Conservation (phyloP, 305 asterid genomes). For the Stenogyne calaminthoides region DNA sequence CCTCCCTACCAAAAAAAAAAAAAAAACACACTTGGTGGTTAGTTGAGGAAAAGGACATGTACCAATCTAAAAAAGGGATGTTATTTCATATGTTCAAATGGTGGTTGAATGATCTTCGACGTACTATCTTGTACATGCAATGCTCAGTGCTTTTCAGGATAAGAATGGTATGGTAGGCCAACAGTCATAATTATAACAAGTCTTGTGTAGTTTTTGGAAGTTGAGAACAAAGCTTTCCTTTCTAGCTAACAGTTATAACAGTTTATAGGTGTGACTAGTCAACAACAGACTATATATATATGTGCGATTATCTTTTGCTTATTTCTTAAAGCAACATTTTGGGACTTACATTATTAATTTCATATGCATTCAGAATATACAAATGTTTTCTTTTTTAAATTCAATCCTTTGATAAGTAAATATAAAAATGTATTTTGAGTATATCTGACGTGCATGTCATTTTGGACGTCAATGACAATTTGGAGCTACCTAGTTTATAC, state of each 20-base stretch:
- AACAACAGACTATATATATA: background rate
- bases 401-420: too few relatives aligned
- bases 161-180: constrained; percentile 46
- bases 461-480: too few relatives aligned
- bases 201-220: constrained; percentile 34
- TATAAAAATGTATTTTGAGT: too few relatives aligned
- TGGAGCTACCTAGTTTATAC: too few relatives aligned
- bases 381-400: too few relatives aligned
- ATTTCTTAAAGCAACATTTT: background rate
- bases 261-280: constrained; percentile 37
- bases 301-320: background rate
- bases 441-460: too few relatives aligned
- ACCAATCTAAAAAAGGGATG: background rate
- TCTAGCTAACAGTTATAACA: constrained; percentile 29
- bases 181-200: constrained; percentile 42
- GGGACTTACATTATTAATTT: background rate
- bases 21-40: background rate
- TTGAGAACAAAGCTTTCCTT: constrained; percentile 35
- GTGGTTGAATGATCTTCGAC: background rate
- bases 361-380: background rate
- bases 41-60: background rate
- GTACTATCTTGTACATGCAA: background rate
- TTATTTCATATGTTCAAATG: background rate
- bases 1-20: too few relatives aligned
- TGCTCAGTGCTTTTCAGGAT: background rate